Evolutionary conservation across 768 basidiomycete genomes (phyloP).

Genomic region (Rhodosporidiobolus odoratus): DNA sequence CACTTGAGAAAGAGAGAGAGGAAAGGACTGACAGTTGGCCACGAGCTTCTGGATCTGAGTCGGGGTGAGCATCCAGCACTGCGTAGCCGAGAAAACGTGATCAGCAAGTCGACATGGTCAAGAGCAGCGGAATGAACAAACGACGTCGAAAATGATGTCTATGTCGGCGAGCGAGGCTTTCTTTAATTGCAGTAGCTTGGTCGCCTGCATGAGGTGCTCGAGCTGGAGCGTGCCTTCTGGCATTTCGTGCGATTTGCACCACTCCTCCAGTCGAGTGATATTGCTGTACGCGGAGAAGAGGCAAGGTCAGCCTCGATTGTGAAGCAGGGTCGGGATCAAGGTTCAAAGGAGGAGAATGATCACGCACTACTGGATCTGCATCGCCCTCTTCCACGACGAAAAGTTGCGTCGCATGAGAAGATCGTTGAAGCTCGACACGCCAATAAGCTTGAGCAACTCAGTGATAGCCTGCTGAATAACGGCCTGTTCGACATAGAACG

Average conservation of each 20-base stretch:
- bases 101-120: too few species aligned
- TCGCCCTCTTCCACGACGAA: slow-evolving; percentile 99
- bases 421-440: slow-evolving; percentile 96
- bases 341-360: background rate
- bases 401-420: slow-evolving; percentile 97
- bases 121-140: background rate
- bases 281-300: slow-evolving; percentile 23
- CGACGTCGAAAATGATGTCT: slow-evolving; percentile 84
- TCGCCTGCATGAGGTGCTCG: slow-evolving; percentile 99
- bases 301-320: background rate
- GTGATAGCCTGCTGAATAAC: slow-evolving; percentile 93
- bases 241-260: slow-evolving; percentile 99
- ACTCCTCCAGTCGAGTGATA: slow-evolving; percentile 72
- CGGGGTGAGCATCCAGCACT: slow-evolving; percentile 99
- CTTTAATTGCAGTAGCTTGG: slow-evolving; percentile 93
- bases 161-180: slow-evolving; percentile 94
- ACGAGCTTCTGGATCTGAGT: slow-evolving; percentile 99
- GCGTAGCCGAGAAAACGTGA: too few species aligned
- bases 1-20: too few species aligned
- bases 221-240: slow-evolving; percentile 95
- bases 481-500: slow-evolving; percentile 95
- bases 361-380: slow-evolving; percentile 89
- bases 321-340: background rate
- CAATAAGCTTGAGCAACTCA: slow-evolving; percentile 89
- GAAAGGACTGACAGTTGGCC: slow-evolving; percentile 49